phyloP scores from a whole-genome alignment of 345 rosid genomes.

The Psidium guajava region DNA sequence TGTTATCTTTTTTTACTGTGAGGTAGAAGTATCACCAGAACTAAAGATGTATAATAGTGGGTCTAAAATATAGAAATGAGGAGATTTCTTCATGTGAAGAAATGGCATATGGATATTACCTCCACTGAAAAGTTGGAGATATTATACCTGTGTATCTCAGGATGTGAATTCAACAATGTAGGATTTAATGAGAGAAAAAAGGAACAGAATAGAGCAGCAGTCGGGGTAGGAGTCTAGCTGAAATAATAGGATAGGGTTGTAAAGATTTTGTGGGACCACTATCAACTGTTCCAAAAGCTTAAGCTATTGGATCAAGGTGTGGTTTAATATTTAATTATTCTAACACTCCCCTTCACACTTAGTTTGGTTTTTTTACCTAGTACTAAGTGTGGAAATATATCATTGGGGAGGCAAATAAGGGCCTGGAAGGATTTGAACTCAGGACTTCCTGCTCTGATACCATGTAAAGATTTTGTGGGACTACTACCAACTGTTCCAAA shows the following conservation, averaged over 20 bases:
- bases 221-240: neutral
- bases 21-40: neutral
- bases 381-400: no score
- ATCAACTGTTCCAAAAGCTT: no score
- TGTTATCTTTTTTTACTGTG: neutral
- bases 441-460: no score
- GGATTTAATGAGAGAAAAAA: neutral
- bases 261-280: no score
- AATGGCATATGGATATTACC: neutral
- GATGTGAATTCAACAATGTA: neutral
- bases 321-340: no score
- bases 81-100: neutral
- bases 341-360: no score
- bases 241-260: neutral
- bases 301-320: no score
- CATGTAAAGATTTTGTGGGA: no score
- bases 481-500: no score
- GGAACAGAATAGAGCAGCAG: neutral
- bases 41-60: neutral
- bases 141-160: neutral
- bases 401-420: no score
- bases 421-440: no score
- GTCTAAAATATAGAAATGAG: neutral
- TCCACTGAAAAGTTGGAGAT: neutral
- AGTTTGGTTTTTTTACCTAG: no score